These are phyloP conservation scores for Dioscorea cayenensis DNA, from an alignment of 116 monocot genomes.

Conservation along the genomic window DNA sequence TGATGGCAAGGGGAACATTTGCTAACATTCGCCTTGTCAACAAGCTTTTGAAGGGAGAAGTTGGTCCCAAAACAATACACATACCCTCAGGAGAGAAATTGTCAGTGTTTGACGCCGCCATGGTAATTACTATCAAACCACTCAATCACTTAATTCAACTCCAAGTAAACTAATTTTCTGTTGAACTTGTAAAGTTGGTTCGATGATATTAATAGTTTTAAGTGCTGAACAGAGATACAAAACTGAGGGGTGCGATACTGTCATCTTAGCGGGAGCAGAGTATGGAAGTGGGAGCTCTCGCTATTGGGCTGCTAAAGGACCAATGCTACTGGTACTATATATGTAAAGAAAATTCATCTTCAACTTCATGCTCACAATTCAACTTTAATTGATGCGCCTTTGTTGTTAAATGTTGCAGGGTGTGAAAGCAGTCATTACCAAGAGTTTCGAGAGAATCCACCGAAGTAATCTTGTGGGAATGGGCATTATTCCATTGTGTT, in stretches of 20 bases:
- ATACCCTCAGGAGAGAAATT: slow-evolving; percentile 66
- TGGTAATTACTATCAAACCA: slow-evolving; percentile 22
- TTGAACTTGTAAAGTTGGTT: not conserved
- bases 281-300: slow-evolving; percentile 83
- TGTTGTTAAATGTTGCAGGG: slow-evolving; percentile 34
- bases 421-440: slow-evolving; percentile 84
- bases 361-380: not conserved
- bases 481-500: slow-evolving; percentile 82
- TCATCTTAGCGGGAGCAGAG: slow-evolving; percentile 66
- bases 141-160: too few relatives aligned
- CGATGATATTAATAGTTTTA: not conserved
- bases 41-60: slow-evolving; percentile 74
- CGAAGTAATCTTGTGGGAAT: slow-evolving; percentile 85
- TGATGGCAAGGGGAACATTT: slow-evolving; percentile 83
- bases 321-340: slow-evolving; percentile 54
- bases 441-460: slow-evolving; percentile 90
- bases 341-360: not conserved
- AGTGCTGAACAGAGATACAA: slow-evolving; percentile 49
- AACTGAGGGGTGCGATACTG: slow-evolving; percentile 35
- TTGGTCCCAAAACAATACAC: slow-evolving; percentile 71
- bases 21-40: slow-evolving; percentile 78
- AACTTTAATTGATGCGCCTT: not conserved
- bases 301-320: slow-evolving; percentile 83
- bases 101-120: slow-evolving; percentile 73
- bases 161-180: too few relatives aligned